A percentile compares a stretch with the other conserved stretches of the same genome.
phyloP scores from a whole-genome alignment of 768 basidiomycete species.

The Tricholoma sp. region DNA sequence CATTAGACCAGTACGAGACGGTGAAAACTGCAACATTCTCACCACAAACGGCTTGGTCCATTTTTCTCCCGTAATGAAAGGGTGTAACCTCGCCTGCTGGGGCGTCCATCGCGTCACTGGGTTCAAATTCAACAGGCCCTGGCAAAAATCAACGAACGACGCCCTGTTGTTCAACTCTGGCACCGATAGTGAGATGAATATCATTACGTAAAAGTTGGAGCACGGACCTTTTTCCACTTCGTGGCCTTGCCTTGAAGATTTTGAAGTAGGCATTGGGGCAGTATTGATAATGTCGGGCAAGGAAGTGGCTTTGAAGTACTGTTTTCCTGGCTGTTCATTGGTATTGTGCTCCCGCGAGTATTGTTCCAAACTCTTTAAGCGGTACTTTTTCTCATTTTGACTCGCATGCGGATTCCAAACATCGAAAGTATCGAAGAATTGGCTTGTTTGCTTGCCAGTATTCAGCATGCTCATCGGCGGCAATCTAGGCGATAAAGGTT shows the following conservation, averaged over 20 bases:
- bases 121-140: conserved; percentile 90
- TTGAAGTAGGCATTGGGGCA: conserved; percentile 87
- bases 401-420: conserved; percentile 59
- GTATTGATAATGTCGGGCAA: conserved; percentile 95
- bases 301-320: conserved; percentile 94
- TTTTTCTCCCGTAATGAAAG: conserved; percentile 98
- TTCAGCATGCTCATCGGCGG: conserved; percentile 94
- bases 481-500: conserved; percentile 43
- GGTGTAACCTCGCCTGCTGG: conserved; percentile 91
- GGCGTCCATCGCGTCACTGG: conserved; percentile 97
- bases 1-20: conserved; percentile 3
- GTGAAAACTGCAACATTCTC: conserved; percentile 23
- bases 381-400: conserved; percentile 77
- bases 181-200: neutral
- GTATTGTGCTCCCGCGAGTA: conserved; percentile 94
- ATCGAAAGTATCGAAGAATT: conserved; percentile 85
- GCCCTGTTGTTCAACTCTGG: conserved; percentile 90
- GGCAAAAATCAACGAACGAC: conserved; percentile 97
- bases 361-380: conserved; percentile 88
- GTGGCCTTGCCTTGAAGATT: conserved; percentile 66
- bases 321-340: conserved; percentile 97
- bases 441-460: conserved; percentile 88
- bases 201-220: conserved; percentile 4
- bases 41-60: conserved; percentile 84
- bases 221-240: conserved; percentile 87